Base-by-base conservation (phyloP, 2,329 filamentous ascomycete species). In the Thyridium curvatum region DNA sequence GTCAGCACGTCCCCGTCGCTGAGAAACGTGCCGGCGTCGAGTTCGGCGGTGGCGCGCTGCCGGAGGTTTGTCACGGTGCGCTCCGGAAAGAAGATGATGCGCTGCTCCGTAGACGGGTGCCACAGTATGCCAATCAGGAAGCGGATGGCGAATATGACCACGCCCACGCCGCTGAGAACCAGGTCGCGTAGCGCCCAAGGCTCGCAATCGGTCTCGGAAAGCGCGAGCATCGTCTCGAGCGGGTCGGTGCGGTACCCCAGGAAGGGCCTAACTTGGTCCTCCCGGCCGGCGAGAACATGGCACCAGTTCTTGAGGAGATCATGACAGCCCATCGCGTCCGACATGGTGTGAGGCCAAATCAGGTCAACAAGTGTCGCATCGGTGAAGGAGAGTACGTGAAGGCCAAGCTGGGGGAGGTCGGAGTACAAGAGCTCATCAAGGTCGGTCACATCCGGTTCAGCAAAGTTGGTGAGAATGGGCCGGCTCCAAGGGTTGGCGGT, bases 341-440 rank as follows among this genome's bases (percentile, higher is more conserved):
- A 63, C 6, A 73, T 49, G 0, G 62, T 64, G 48, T 77, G 74
- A 2, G 66, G 62, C 54, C 61, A 72, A 2, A 55, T 54, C 1
- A 77, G 44, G 0, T 60, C 58, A 2, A 77, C 54, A 0, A 77
- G 49, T 0, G 73, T 77, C 0, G 68, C 66, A 40, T 78, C 66
- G 3, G 46, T 49, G 47, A 77, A 77, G 0, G 62, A 61, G 4
- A 65, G 61, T 32, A 76, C 55, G 43, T 72, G 68, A 4, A 77
- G 52, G 4, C 61, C 60, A 4, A 77, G 48, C 46, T 68, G 65
- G 1, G 71, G 71, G 14, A 47, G 52, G 47, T 74, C 69, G 4
- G 49, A 43, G 32, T 52, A 48, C 12, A 69, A 35, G 42, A 64
- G 69, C 39, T 72, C 67, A 2, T 58, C 49, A 0, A 69, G 44